phyloP scores from a whole-genome alignment of 2,329 filamentous ascomycete species.

The Colletotrichum sp. region DNA sequence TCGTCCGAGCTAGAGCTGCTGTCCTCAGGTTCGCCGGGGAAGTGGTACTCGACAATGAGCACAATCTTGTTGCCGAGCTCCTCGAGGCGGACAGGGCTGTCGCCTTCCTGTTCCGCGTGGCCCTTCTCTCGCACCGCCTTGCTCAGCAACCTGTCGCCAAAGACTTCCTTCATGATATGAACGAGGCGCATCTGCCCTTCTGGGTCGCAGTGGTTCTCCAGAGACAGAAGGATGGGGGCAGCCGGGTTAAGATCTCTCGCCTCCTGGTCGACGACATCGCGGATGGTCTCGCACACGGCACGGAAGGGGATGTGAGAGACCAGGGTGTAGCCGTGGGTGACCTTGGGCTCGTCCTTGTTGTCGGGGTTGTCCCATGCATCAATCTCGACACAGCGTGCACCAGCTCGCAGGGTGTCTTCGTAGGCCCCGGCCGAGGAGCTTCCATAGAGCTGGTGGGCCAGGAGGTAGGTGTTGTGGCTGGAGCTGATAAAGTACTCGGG shows the following conservation, averaged over 20 bases:
- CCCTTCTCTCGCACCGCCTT: slow-evolving; percentile 62
- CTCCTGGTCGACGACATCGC: slow-evolving; percentile 66
- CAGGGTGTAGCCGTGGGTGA: slow-evolving; percentile 73
- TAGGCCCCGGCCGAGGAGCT: slow-evolving; percentile 68
- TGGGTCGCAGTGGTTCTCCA: slow-evolving; percentile 70
- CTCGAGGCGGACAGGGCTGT: slow-evolving; percentile 60
- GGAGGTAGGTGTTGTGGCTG: slow-evolving; percentile 75
- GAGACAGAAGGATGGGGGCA: slow-evolving; percentile 66
- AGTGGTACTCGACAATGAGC: slow-evolving; percentile 72
- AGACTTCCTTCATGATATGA: slow-evolving; percentile 69
- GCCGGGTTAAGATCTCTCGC: slow-evolving; percentile 45
- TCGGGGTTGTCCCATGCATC: slow-evolving; percentile 74
- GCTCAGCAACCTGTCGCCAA: slow-evolving; percentile 64
- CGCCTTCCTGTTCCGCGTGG: slow-evolving; percentile 57
- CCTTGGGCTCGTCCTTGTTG: slow-evolving; percentile 67
- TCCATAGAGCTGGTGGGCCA: slow-evolving; percentile 73
- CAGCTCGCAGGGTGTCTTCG: slow-evolving; percentile 64
- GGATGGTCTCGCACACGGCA: slow-evolving; percentile 68
- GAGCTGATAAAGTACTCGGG: slow-evolving; percentile 77
- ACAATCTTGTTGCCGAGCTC: slow-evolving; percentile 68
- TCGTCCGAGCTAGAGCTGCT: slow-evolving; percentile 39
- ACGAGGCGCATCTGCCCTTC: slow-evolving; percentile 66
- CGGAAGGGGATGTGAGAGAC: slow-evolving; percentile 71
- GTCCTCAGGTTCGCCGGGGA: slow-evolving; percentile 55
- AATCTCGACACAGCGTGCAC: slow-evolving; percentile 75